Conservation (phyloP, 495 filamentous ascomycete species). For the Talaromyces adpressus region DNA sequence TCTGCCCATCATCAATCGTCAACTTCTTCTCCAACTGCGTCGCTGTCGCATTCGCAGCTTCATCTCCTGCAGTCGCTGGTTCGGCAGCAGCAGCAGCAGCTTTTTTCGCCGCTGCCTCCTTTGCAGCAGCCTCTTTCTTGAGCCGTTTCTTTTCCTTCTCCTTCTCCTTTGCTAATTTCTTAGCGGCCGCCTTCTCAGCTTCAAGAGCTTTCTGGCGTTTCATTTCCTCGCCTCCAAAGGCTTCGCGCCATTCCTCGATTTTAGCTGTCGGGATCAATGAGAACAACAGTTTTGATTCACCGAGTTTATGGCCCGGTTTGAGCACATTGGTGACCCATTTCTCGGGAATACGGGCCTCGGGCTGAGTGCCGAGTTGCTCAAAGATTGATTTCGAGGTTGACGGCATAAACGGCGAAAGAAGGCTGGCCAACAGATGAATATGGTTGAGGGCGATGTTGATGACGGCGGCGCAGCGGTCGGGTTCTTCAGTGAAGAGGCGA, state of each 20-base stretch:
- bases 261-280: constrained; percentile 8
- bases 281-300: constrained; percentile 10
- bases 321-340: constrained; percentile 3
- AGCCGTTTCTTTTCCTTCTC: constrained; percentile 12
- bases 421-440: constrained; percentile 11
- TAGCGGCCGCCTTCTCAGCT: constrained; percentile 11
- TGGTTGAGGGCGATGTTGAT: constrained; percentile 25
- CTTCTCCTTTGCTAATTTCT: constrained; percentile 11
- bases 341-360: constrained; percentile 9
- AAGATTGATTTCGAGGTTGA: constrained; percentile 12
- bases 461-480: constrained; percentile 33
- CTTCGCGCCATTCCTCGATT: constrained; percentile 14
- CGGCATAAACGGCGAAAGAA: constrained; percentile 14
- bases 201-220: constrained; percentile 8
- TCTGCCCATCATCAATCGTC: constrained; percentile 9
- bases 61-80: background rate
- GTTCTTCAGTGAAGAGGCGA: constrained; percentile 27
- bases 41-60: background rate
- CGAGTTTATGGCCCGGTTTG: constrained; percentile 11
- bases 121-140: constrained; percentile 5
- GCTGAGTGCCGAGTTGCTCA: constrained; percentile 10
- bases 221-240: constrained; percentile 11
- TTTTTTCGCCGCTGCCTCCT: background rate
- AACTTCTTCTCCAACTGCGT: constrained; percentile 7
- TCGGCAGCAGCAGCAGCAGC: background rate